Base-by-base conservation (phyloP, 1,284 basidiomycete species). In the Xerocomus amazonicus region DNA sequence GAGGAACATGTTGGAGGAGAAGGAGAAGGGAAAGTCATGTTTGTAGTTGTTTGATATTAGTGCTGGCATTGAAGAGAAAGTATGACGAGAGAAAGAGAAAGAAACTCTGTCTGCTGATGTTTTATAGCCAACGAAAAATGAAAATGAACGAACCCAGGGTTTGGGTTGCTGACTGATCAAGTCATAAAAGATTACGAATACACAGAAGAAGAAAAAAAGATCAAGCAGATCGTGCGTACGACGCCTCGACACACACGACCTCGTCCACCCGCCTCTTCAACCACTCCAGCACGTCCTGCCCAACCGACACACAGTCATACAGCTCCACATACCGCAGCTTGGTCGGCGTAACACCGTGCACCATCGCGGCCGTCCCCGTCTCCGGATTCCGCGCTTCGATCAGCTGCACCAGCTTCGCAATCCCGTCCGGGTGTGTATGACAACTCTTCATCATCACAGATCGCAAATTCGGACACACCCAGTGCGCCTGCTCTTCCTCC, bases 351-450 rank as follows among this genome's bases (percentile, higher is more conserved):
- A 76, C 72, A 0, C 68, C 71, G 19, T 64, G 64, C 52, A 61
- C 63, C 62, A 57, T 64, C 31, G 61, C 59, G 3, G 58, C 57
- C 36, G 49, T 63, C 55, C 56, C 59, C 46, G 59, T 60, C 43
- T 76, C 75, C 0, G 85, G 85, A 61, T 87, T 88, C 39, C 85
- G 73, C 45, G 76, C 75, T 39, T 86, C 83, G 32, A 88, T 74
- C 68, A 87, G 74, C 59, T 79, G 76, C 26, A 88, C 82, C 9
- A 88, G 73, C 63, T 83, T 83, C 36, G 72, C 69, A 19, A 84
- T 74, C 19, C 80, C 80, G 45, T 87, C 83, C 23, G 71, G 71
- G 56, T 83, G 79, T 35, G 76, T 70, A 59, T 81, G 79, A 60
- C 84, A 86, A 29, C 72, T 77, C 53, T 77, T 76, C 72, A 87